A percentile compares a stretch with the other conserved stretches of the same genome.
phyloP scores from a whole-genome alignment of 805 yeast genomes.

The Clavispora carvajalis region DNA sequence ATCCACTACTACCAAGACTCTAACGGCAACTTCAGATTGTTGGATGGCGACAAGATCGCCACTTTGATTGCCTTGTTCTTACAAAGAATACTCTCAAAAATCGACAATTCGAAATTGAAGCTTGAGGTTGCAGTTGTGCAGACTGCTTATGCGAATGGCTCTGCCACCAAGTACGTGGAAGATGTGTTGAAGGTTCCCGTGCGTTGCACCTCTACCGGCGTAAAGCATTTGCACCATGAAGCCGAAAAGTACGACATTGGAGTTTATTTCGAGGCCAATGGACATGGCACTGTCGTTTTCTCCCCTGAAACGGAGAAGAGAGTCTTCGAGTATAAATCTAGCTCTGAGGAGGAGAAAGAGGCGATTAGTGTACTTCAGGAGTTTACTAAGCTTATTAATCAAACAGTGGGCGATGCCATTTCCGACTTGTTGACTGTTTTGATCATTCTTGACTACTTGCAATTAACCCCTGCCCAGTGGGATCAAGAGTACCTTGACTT shows the following conservation, averaged over 20 bases:
- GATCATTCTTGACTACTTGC: conserved; percentile 51
- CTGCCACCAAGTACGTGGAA: conserved; percentile 69
- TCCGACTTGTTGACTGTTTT: conserved; percentile 83
- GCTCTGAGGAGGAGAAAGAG: conserved; percentile 36
- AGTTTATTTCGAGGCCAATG: conserved; percentile 95
- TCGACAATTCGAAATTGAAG: conserved; percentile 40
- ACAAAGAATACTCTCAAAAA: conserved; percentile 43
- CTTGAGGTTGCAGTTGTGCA: conserved; percentile 78
- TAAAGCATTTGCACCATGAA: conserved; percentile 92
- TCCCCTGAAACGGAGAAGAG: conserved; percentile 43
- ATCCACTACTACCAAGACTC: conserved; percentile 63
- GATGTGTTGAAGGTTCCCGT: conserved; percentile 67
- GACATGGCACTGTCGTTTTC: conserved; percentile 96
- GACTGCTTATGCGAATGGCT: conserved; percentile 97
- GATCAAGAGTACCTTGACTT: conserved; percentile 70
- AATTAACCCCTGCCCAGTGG: conserved; percentile 68
- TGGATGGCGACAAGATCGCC: conserved; percentile 94
- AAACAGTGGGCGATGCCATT: conserved; percentile 97
- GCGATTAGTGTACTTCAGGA: conserved; percentile 52
- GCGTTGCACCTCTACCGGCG: conserved; percentile 90
- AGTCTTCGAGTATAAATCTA: conserved; percentile 29
- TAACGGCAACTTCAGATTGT: conserved; percentile 41
- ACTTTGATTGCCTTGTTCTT: conserved; percentile 73
- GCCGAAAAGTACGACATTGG: conserved; percentile 84
- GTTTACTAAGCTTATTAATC: conserved; percentile 75